Conservation (phyloP, 169 alveolate genomes). For the Plasmodium yoelii region DNA sequence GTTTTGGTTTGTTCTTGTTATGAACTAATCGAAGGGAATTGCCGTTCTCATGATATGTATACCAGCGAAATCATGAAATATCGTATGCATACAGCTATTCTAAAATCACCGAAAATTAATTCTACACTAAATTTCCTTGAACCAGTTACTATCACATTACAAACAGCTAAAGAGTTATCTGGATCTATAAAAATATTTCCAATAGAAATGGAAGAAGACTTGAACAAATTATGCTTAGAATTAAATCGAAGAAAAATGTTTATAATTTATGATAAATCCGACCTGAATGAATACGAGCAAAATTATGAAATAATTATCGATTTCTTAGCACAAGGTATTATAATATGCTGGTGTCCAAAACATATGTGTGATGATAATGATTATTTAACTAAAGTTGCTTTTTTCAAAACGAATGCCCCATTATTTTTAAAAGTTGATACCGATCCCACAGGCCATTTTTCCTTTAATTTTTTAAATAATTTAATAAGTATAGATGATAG, state of each 20-base stretch:
- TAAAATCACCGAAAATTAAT: slow-evolving; percentile 45
- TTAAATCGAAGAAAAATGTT: slow-evolving; percentile 21
- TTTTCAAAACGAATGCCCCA: slow-evolving; percentile 45
- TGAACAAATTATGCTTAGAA: slow-evolving; percentile 57
- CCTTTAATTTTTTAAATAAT: slow-evolving; percentile 40
- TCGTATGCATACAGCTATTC: slow-evolving; percentile 39
- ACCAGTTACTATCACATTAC: slow-evolving; percentile 44
- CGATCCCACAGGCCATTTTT: slow-evolving; percentile 43
- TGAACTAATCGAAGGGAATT: slow-evolving; percentile 36
- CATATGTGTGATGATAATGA: slow-evolving; percentile 44
- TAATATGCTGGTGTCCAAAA: slow-evolving; percentile 64
- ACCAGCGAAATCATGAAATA: slow-evolving; percentile 16
- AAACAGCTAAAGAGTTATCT: slow-evolving; percentile 36
- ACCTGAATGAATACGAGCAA: slow-evolving; percentile 34
- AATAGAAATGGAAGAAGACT: slow-evolving; percentile 57
- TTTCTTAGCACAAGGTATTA: slow-evolving; percentile 53
- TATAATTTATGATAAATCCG: slow-evolving; percentile 9
- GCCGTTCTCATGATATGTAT: slow-evolving; percentile 25
- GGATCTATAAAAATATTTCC: slow-evolving; percentile 63
- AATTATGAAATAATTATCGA: slow-evolving; percentile 21
- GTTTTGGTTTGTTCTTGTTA: slow-evolving; percentile 55
- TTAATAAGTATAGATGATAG: slow-evolving; percentile 54
- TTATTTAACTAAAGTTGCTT: slow-evolving; percentile 65
- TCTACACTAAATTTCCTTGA: slow-evolving; percentile 33
- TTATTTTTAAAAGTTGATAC: slow-evolving; percentile 51